Percentiles rank a stretch among this genome's conserved stretches.
Evolutionary conservation across 306 rosid species (phyloP).

Genomic region (Alnus glutinosa): DNA sequence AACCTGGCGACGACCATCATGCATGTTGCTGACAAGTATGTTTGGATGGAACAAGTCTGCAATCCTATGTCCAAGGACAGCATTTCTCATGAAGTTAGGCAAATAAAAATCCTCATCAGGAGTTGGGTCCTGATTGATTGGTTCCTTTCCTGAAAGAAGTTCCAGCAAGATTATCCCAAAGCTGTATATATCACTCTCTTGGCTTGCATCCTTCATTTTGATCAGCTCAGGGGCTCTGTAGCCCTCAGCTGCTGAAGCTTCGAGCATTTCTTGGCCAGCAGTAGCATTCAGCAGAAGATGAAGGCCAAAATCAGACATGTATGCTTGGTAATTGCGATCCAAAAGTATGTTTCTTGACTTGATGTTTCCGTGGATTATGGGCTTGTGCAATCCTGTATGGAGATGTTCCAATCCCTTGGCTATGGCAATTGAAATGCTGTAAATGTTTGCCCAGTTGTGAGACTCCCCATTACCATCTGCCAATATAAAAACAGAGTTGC

Average conservation of each 20-base stretch:
- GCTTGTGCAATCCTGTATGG: slow-evolving; percentile 63
- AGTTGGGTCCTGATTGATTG: slow-evolving; percentile 66
- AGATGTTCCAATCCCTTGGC: slow-evolving; percentile 84
- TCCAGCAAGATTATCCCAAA: slow-evolving; percentile 80
- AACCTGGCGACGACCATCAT: slow-evolving; percentile 34
- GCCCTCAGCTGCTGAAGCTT: slow-evolving; percentile 68
- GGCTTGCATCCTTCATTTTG: slow-evolving; percentile 78
- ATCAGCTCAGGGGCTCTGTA: slow-evolving; percentile 89
- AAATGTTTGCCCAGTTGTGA: slow-evolving; percentile 67
- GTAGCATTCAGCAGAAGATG: slow-evolving; percentile 79
- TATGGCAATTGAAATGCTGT: slow-evolving; percentile 62
- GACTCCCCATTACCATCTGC: slow-evolving; percentile 62
- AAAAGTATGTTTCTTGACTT: slow-evolving; percentile 77
- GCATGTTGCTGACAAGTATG: slow-evolving; percentile 50
- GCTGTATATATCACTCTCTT: slow-evolving; percentile 72
- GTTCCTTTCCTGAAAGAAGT: slow-evolving; percentile 79
- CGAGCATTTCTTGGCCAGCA: slow-evolving; percentile 87
- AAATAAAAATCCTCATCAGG: slow-evolving; percentile 84
- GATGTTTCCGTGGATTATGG: slow-evolving; percentile 82
- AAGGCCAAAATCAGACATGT: slow-evolving; percentile 70
- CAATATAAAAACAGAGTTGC: slow-evolving; percentile 28
- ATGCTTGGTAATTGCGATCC: slow-evolving; percentile 59
- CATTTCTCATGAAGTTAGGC: slow-evolving; percentile 78
- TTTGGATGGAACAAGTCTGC: slow-evolving; percentile 78
- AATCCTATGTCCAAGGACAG: slow-evolving; percentile 71